Evolutionary conservation across 2,329 filamentous ascomycete species (phyloP), one percentile per base, ranked within the genome.

Genomic region (Fusarium veterinarium): DNA sequence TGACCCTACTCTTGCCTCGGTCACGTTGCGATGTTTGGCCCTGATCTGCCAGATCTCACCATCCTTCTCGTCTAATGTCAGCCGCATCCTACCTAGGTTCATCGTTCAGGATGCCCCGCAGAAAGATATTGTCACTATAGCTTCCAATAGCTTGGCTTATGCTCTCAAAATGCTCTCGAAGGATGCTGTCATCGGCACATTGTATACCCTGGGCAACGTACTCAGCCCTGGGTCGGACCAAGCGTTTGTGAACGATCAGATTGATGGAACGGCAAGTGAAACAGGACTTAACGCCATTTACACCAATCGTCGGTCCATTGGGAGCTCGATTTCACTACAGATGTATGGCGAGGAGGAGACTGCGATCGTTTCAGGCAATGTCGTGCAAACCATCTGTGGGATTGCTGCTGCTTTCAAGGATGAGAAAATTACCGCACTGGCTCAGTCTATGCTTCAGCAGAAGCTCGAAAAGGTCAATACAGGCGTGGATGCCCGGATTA

Each of bases 151-250:
- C 75, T 85, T 99, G 38, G 95, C 95, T 5, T 92, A 91, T 73
- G 91, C 97, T 23, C 85, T 99, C 61, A 92, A 91, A 74, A 87
- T 92, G 76, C 87, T 98, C 17, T 97, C 96, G 3, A 93, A 97
- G 76, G 96, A 99, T 84, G 92, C 95, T 40, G 89, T 97, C 40
- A 98, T 99, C 74, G 97, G 95, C 9, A 98, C 95, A 2, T 86
- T 99, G 14, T 99, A 99, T 82, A 96, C 95, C 1, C 87, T 99
- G n/a, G 96, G 96, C 25, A 99, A 99, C 79, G 92, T 97, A 8
- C 86, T 99, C 19, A 98, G 95, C 75, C 91, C 94, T 9, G 90
- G 89, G 51, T 86, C 87, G 19, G 89, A 89, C 64, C 83, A 85
- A 45, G 85, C 83, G 48, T 83, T 87, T 60, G 84, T 85, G 37